Base-by-base conservation (phyloP, 192 early-diverging fungal species). In the Chytriomyces hyalinus region DNA sequence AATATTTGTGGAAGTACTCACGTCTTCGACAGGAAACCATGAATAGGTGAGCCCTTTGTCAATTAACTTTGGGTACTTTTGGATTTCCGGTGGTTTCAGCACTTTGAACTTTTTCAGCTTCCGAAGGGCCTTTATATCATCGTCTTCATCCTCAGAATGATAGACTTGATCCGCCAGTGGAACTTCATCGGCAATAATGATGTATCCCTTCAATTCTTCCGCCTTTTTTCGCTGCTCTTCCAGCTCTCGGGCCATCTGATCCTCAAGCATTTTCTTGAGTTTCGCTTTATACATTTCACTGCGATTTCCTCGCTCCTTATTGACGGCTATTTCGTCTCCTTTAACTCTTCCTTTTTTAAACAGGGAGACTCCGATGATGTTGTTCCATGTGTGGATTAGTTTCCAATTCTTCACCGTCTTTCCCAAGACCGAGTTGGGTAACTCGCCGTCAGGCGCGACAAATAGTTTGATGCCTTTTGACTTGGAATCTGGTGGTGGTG, bases 371-470 rank as follows among this genome's bases (percentile, higher is more conserved):
- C 69, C 81, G 1, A 72, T 47, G 3, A 78, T 50, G 9, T 74
- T 49, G 49, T 68, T 78, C 20, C 60, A 28, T 2, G 65, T 49
- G 48, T 87, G 85, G 0, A 49, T 77, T n/a, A 44, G 15, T 61
- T 76, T 73, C 85, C 85, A 87, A 11, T 81, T 62, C 22, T 64
- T 36, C 9, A 87, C 78, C 15, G 76, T 47, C 15, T 76, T 50
- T 11, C n/a, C 49, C 2, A 83, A n/a, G 28, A 80, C 62, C 1
- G 85, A 87, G 77, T 87, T 87, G 9, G 86, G 86, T 9, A 87
- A 22, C 5, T 68, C 49, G 11, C 86, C 86, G 63, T 87, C 86
- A 8, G 86, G 86, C 49, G 85, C 85, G 65, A 82, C 69, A 22
- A 43, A 49, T 13, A 81, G 36, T 57, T 20, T 57, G 0, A 20